These are phyloP conservation scores for Xylaria sp. DNA, from an alignment of 2,329 filamentous ascomycete genomes.

Conservation along the genomic window DNA sequence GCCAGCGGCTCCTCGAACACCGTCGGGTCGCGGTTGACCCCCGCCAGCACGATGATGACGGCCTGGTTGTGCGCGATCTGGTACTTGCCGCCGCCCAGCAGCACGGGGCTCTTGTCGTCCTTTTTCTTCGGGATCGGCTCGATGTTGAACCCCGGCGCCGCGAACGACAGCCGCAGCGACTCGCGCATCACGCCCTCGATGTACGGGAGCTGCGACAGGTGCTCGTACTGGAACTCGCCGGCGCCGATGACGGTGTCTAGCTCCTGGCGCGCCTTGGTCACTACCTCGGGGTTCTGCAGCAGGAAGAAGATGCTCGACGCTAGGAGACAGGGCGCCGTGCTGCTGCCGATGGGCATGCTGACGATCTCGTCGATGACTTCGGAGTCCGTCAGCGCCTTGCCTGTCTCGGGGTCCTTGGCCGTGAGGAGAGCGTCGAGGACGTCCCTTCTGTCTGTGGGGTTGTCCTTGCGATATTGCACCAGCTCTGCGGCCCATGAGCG, in stretches of 20 bases:
- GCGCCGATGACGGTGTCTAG: conserved; percentile 63
- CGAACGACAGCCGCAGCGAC: conserved; percentile 63
- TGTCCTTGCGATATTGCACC: conserved; percentile 65
- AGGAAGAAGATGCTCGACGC: conserved; percentile 62
- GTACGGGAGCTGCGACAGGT: conserved; percentile 64
- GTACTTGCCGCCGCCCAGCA: conserved; percentile 61
- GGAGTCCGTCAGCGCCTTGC: conserved; percentile 65
- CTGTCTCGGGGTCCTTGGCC: conserved; percentile 70
- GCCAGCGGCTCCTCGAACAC: conserved; percentile 60
- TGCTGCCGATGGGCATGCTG: conserved; percentile 70
- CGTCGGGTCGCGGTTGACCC: conserved; percentile 61
- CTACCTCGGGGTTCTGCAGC: conserved; percentile 60
- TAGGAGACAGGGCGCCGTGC: conserved; percentile 60
- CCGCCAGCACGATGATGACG: conserved; percentile 62
- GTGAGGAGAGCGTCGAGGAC: conserved; percentile 69
- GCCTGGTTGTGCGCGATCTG: conserved; percentile 60
- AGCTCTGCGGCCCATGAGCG: conserved; percentile 66
- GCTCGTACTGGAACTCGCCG: conserved; percentile 57
- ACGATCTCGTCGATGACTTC: conserved; percentile 76
- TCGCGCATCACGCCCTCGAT: conserved; percentile 65
- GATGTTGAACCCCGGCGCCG: conserved; percentile 67
- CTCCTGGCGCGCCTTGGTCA: conserved; percentile 63
- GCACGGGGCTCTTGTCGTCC: conserved; percentile 56
- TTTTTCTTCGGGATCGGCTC: conserved; percentile 56
- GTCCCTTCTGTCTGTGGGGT: conserved; percentile 68